A percentile compares a stretch with the other conserved stretches of the same genome.
phyloP scores from a whole-genome alignment of 1,139 yeast genomes.

The Torulaspora globosa region DNA sequence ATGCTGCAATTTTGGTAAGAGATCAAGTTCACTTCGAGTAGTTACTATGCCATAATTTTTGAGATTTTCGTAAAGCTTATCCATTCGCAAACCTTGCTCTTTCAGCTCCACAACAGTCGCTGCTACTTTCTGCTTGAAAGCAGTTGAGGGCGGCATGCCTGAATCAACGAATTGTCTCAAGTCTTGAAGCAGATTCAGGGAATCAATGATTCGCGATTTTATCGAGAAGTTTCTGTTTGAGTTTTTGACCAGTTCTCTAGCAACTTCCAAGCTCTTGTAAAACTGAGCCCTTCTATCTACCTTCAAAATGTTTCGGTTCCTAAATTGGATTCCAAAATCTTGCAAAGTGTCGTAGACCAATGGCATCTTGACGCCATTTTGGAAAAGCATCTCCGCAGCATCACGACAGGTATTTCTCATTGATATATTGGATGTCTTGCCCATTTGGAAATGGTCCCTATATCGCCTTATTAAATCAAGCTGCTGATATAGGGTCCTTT shows the following conservation, averaged over 20 bases:
- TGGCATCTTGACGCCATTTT: constrained; percentile 36
- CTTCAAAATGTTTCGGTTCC: constrained; percentile 15
- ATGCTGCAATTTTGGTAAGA: not conserved
- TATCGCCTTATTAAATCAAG: constrained; percentile 20
- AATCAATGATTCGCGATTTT: constrained; percentile 21
- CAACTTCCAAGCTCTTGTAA: constrained; percentile 29
- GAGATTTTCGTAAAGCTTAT: constrained; percentile 27
- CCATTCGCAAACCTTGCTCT: constrained; percentile 32
- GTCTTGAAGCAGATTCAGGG: constrained; percentile 19
- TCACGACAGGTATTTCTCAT: constrained; percentile 21
- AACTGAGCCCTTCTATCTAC: constrained; percentile 28
- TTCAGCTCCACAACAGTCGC: constrained; percentile 21
- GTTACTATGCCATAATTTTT: constrained; percentile 24
- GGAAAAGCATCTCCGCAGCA: constrained; percentile 25
- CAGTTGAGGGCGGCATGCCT: constrained; percentile 26
- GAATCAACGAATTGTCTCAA: constrained; percentile 27
- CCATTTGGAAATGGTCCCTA: constrained; percentile 23
- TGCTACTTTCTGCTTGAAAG: constrained; percentile 16
- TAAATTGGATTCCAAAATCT: constrained; percentile 27
- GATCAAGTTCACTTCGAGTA: constrained; percentile 18
- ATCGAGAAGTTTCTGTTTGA: constrained; percentile 20
- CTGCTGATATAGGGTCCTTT: constrained; percentile 20
- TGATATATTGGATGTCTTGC: constrained; percentile 12
- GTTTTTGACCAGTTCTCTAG: constrained; percentile 23
- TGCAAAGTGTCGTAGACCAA: constrained; percentile 28